phyloP scores from a whole-genome alignment of 306 rosid species.

The Pyrus betulifolia region DNA sequence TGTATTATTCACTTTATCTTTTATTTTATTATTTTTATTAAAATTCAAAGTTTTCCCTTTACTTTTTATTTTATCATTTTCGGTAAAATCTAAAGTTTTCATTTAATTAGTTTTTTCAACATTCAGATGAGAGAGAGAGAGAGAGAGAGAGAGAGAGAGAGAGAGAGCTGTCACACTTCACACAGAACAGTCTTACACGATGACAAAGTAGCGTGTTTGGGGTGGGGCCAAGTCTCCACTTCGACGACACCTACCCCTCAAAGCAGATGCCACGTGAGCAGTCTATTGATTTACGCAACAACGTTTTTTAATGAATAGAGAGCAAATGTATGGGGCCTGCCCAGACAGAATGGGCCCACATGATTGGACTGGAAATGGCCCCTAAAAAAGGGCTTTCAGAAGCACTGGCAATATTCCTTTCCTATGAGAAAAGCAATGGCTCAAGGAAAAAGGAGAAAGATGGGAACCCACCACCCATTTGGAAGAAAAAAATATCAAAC shows the following conservation, averaged over 20 bases:
- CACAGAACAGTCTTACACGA: background rate
- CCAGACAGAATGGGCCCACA: constrained; percentile 64
- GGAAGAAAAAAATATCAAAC: constrained; percentile 15
- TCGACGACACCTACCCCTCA: constrained; percentile 54
- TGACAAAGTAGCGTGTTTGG: constrained; percentile 51
- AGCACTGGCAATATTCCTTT: constrained; percentile 61
- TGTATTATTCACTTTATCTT: too few species aligned
- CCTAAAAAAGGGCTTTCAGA: constrained; percentile 36
- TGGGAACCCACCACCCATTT: constrained; percentile 61
- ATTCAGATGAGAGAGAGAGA: background rate
- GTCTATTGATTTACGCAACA: constrained; percentile 69
- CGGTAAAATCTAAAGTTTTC: too few species aligned
- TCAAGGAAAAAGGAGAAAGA: constrained; percentile 39
- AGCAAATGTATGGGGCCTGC: constrained; percentile 25
- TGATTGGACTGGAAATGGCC: constrained; percentile 58
- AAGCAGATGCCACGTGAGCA: constrained; percentile 60
- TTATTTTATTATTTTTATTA: too few species aligned
- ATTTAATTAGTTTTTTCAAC: too few species aligned
- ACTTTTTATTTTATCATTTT: too few species aligned
- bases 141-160: background rate
- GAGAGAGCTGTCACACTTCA: background rate
- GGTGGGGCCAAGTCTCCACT: constrained; percentile 69
- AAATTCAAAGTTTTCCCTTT: too few species aligned
- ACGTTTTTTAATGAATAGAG: background rate
- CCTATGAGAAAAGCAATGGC: constrained; percentile 70